phyloP scores from a whole-genome alignment of 352 stramenopile species.

The Phytophthora sansomeana region DNA sequence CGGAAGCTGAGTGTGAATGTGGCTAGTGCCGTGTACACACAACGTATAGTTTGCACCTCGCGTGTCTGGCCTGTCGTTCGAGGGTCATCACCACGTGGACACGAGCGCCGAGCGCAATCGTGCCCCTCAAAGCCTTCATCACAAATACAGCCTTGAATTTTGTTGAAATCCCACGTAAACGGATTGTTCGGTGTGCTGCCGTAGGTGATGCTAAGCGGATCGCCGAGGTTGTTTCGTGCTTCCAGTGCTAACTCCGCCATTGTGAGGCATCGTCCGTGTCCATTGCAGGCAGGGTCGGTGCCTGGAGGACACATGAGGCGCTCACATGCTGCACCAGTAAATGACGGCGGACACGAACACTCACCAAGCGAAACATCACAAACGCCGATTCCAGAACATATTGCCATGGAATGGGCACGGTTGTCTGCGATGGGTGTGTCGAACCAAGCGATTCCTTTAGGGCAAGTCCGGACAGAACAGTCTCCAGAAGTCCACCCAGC shows the following conservation, averaged over 20 bases:
- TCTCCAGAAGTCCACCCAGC: conserved; percentile 69
- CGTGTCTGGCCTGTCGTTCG: conserved; percentile 61
- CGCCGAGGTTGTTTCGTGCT: conserved; percentile 51
- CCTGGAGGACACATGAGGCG: conserved; percentile 72
- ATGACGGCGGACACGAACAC: conserved; percentile 68
- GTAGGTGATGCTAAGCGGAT: conserved; percentile 67
- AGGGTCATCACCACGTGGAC: conserved; percentile 75
- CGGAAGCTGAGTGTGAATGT: conserved; percentile 78
- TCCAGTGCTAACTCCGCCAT: conserved; percentile 70
- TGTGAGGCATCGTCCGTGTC: conserved; percentile 72
- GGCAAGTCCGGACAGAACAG: conserved; percentile 77
- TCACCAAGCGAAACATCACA: conserved; percentile 71
- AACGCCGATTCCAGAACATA: conserved; percentile 75
- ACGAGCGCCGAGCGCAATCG: conserved; percentile 79
- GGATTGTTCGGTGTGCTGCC: conserved; percentile 72
- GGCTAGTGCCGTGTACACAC: conserved; percentile 46
- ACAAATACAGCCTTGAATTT: conserved; percentile 91
- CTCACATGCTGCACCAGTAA: conserved; percentile 75
- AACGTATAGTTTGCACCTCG: conserved; percentile 74
- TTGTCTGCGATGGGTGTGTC: conserved; percentile 65
- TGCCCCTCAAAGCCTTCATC: conserved; percentile 85
- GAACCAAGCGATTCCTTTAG: conserved; percentile 72
- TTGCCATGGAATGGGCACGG: conserved; percentile 52
- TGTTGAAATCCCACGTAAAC: conserved; percentile 87
- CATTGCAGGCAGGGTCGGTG: conserved; percentile 59